Conservation (phyloP, 1,139 yeast species). For the Protomyces arabidopsidicola region DNA sequence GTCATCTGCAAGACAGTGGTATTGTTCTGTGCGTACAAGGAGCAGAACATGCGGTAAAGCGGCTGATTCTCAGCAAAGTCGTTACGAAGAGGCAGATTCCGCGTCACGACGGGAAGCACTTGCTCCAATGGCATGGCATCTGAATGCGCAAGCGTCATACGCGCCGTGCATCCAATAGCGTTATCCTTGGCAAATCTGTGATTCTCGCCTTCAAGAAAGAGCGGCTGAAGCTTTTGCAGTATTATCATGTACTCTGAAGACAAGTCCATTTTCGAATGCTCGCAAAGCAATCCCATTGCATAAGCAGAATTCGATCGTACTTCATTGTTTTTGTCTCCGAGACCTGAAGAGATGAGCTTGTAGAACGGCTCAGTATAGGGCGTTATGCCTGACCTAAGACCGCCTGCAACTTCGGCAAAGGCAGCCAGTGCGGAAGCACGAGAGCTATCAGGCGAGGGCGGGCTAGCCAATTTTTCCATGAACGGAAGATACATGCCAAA, state of each 20-base stretch:
- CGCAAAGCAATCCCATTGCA: constrained; percentile 82
- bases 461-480: constrained; percentile 52
- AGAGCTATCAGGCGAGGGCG: constrained; percentile 64
- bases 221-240: constrained; percentile 69
- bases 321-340: constrained; percentile 76
- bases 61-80: constrained; percentile 93
- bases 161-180: constrained; percentile 76
- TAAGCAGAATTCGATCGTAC: constrained; percentile 95
- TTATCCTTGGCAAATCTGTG: constrained; percentile 37
- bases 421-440: constrained; percentile 85
- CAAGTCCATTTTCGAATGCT: constrained; percentile 44
- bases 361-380: constrained; percentile 65
- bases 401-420: constrained; percentile 79
- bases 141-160: constrained; percentile 75
- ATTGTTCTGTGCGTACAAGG: constrained; percentile 63
- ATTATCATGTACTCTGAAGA: constrained; percentile 43
- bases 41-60: constrained; percentile 69
- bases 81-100: constrained; percentile 77
- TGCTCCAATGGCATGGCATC: constrained; percentile 72
- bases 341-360: constrained; percentile 61
- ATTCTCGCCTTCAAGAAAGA: constrained; percentile 68
- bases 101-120: constrained; percentile 69
- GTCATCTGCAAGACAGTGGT: constrained; percentile 55
- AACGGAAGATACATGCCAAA: constrained; percentile 69
- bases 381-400: constrained; percentile 59